These are phyloP conservation scores for Terfezia boudieri DNA, from an alignment of 495 filamentous ascomycete species.

Conservation along the genomic window DNA sequence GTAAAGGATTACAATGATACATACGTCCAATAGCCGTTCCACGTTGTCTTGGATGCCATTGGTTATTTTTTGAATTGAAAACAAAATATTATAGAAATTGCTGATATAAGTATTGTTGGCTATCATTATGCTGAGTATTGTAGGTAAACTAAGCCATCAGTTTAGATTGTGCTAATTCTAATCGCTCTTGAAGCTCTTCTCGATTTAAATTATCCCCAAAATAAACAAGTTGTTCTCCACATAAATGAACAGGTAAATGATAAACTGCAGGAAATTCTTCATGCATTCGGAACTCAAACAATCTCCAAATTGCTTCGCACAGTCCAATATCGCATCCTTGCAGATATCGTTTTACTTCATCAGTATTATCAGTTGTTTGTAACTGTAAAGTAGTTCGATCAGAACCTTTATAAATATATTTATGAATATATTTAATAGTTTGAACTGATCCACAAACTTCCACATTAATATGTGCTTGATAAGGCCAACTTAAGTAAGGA, in stretches of 20 bases:
- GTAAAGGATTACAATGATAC: neutral
- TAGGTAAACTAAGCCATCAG: constrained; percentile 8
- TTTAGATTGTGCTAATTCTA: neutral
- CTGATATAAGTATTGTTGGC: constrained; percentile 1
- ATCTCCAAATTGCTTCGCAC: neutral
- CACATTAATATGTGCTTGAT: neutral
- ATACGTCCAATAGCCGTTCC: neutral
- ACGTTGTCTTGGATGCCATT: neutral
- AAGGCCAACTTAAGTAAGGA: constrained; percentile 3
- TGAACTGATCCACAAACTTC: too few relatives aligned
- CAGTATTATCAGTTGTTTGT: neutral
- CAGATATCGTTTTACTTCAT: constrained; percentile 4
- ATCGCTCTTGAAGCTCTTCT: neutral
- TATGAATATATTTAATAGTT: constrained; percentile 1
- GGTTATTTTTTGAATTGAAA: neutral
- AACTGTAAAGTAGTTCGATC: constrained; percentile 2
- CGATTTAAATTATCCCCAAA: constrained; percentile 1
- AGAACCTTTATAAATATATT: constrained; percentile 11
- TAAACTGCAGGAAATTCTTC: constrained; percentile 4
- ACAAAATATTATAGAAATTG: constrained; percentile 6
- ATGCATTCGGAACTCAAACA: constrained; percentile 7
- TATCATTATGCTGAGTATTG: constrained; percentile 1
- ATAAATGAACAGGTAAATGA: neutral
- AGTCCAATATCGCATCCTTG: constrained; percentile 3
- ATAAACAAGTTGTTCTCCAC: constrained; percentile 2